A percentile compares a stretch with the other conserved stretches of the same genome.
Evolutionary conservation across 1,284 basidiomycete genomes (phyloP).

Genomic region (Meripilus lineatus): DNA sequence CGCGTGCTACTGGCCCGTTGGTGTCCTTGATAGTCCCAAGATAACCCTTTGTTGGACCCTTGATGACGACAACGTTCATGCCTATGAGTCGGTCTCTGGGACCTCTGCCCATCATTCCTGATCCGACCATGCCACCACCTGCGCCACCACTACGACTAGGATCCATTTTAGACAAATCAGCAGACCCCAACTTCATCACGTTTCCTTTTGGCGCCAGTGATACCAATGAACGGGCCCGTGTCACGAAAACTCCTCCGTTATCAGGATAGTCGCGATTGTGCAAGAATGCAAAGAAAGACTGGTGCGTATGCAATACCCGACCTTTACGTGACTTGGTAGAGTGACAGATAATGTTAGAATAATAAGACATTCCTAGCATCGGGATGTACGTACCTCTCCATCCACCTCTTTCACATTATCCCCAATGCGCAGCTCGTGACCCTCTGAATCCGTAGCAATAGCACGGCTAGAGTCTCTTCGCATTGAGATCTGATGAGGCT

Average conservation of each 20-base stretch:
- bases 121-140: conserved; percentile 74
- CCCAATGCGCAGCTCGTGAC: conserved; percentile 77
- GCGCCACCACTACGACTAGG: conserved; percentile 67
- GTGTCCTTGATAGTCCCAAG: conserved; percentile 94
- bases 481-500: conserved; percentile 94
- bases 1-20: conserved; percentile 82
- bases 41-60: conserved; percentile 90
- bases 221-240: conserved; percentile 72
- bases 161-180: conserved; percentile 96
- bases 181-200: conserved; percentile 53
- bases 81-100: conserved; percentile 85
- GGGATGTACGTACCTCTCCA: conserved; percentile 64
- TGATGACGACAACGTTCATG: conserved; percentile 74
- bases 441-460: conserved; percentile 88
- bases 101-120: conserved; percentile 65
- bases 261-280: conserved; percentile 89
- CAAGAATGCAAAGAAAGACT: conserved; percentile 92
- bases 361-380: conserved; percentile 1
- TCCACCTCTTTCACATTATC: conserved; percentile 95
- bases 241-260: conserved; percentile 94
- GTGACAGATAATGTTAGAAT: conserved; percentile 29
- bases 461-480: conserved; percentile 79
- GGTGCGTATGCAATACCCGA: conserved; percentile 90
- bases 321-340: conserved; percentile 93
- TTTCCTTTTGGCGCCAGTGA: conserved; percentile 85